Evolutionary conservation across 108 stramenopile genomes (phyloP).

Genomic region (Skeletonema costatum): DNA sequence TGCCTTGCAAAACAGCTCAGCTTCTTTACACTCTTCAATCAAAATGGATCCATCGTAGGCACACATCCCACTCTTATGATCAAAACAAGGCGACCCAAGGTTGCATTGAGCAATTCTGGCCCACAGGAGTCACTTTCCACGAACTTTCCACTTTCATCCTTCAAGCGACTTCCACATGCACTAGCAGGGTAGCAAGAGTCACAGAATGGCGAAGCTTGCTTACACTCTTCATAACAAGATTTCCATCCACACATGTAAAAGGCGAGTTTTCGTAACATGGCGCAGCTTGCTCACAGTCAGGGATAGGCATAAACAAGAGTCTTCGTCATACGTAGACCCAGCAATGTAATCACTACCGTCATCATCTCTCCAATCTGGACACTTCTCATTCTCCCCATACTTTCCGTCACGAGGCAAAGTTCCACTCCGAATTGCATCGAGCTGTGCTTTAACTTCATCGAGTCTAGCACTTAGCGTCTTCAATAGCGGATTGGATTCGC

Average conservation of each 20-base stretch:
- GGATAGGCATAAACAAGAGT: not conserved
- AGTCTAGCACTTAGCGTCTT: slow-evolving; percentile 3
- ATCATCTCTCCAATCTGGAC: slow-evolving; percentile 3
- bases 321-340: not conserved
- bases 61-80: not conserved
- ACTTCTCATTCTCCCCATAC: slow-evolving; percentile 4
- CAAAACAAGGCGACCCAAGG: not conserved
- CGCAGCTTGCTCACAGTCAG: not conserved
- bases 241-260: not conserved
- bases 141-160: not conserved
- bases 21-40: slow-evolving; percentile 1
- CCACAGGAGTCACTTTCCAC: not conserved
- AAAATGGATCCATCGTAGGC: not conserved
- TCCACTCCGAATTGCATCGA: slow-evolving; percentile 6
- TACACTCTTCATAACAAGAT: not conserved
- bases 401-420: slow-evolving; percentile 5
- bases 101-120: not conserved
- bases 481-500: not conserved
- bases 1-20: not conserved
- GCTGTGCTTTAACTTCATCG: slow-evolving; percentile 15
- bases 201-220: not conserved
- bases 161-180: not conserved
- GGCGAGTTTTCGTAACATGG: not conserved
- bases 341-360: not conserved
- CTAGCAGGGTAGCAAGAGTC: not conserved